Evolutionary conservation across 257 asterid species (phyloP), one percentile per base, ranked within the genome.

Genomic region (Lycium ferocissimum): DNA sequence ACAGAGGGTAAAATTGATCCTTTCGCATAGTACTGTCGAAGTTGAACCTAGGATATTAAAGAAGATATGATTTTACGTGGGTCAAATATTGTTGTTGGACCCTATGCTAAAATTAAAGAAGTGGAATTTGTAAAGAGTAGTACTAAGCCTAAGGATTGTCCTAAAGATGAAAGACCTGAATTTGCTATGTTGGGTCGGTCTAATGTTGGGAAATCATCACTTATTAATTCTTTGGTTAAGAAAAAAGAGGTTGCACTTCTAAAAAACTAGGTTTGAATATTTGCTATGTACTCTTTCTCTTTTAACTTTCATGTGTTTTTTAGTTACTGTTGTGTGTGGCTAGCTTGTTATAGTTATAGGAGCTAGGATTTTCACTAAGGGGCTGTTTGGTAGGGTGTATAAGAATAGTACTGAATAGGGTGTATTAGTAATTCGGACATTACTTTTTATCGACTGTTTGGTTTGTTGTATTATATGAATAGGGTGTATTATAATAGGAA

Each of bases 151-250:
- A 95, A 91, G 87, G 99, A 95, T 43, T 96, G 98, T 61, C 98
- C 99, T 2, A 91, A 85, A 79, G 97, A 96, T 63, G 93, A 88
- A 35, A 86, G 90, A 70, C 98, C 98, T 1, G 98, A 96, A 84
- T 96, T 96, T 83, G 97, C 99, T 33, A 91, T 96, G 98, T 81
- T 95, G 93, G 99, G 99, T 80, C 90, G 99, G 88, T 96, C 99
- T 26, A 96, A 96, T 89, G 98, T 96, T n/a, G 99, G 98, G 13
- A 95, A 96, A 80, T 96, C 98, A 18, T 96, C 98, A 1, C 95
- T 96, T 45, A 94, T 96, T 73, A 96, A 95, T 89, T 90, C 92
- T 65, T 80, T 96, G 89, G 95, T 92, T 71, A 93, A 94, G 53
- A 96, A 93, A 82, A 96, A 93, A 87, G 97, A 96, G 75, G 94